Evolutionary conservation across 2,329 filamentous ascomycete species (phyloP), one percentile per base, ranked within the genome.

Genomic region (Colletotrichum lini): DNA sequence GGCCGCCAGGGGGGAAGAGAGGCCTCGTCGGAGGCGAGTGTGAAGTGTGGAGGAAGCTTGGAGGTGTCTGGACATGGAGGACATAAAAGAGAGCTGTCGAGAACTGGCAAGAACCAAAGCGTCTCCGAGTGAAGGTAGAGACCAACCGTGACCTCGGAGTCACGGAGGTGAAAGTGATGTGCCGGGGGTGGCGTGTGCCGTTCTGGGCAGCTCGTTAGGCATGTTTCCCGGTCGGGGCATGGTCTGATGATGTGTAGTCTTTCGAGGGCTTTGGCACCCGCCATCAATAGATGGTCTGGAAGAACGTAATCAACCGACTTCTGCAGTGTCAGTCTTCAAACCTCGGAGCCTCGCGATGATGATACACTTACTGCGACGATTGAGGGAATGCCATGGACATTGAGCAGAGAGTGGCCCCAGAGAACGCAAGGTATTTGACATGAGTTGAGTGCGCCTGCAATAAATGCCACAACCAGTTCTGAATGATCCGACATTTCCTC

Each of bases 71-170:
- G 72, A 57, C 42, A 26, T 57, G 57, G 64, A 7, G 12, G 72
- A 54, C 42, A 26, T 54, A 57, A 65, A 7, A 77, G 66, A 7
- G 68, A 69, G 35, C 35, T 52, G 59, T 74, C 73, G 40, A 78
- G 35, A 6, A 54, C 65, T 35, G 77, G 74, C 2, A 78, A 62
- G 58, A 78, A 77, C 75, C 75, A 76, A 0, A 77, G 74, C 8
- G 74, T 74, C 16, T 76, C 73, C 12, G 75, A 76, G 44, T 76
- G 75, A 18, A 62, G 40, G 58, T 77, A 77, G 2, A 78, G 65
- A 5, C 73, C 74, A 9, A 76, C 72, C 3, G 72, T 75, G 42
- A 75, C 23, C 15, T 77, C 76, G 2, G 75, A 72, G 21, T 45
- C 35, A 8, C 47, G 38, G 61, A 74, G 53, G n/a, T 69, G 60